Evolutionary conservation across 768 basidiomycete species (phyloP).

Genomic region (Trametes elegans): DNA sequence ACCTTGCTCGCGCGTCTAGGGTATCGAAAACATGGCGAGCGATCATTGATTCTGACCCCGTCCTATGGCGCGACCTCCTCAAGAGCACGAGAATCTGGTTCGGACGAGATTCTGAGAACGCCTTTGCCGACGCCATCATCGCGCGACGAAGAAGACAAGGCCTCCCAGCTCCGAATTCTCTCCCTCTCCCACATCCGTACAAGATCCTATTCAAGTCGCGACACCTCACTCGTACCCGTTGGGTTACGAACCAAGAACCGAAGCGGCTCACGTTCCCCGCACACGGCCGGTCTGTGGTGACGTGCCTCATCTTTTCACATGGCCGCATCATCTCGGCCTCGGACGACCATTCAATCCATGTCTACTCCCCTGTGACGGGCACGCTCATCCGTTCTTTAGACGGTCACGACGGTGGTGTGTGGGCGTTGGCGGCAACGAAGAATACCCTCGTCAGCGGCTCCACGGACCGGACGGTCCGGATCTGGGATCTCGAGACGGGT

Average conservation of each 20-base stretch:
- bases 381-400: conserved; percentile 69
- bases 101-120: conserved; percentile 78
- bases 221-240: conserved; percentile 73
- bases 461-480: conserved; percentile 89
- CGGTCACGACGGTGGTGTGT: conserved; percentile 95
- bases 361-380: conserved; percentile 88
- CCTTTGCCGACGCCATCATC: conserved; percentile 72
- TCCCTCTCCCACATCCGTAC: conserved; percentile 81
- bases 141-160: conserved; percentile 51
- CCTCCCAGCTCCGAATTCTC: conserved; percentile 41
- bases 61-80: conserved; percentile 86
- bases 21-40: conserved; percentile 90
- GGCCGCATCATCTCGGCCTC: conserved; percentile 96
- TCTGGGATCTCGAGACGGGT: conserved; percentile 83
- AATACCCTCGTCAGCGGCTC: conserved; percentile 88
- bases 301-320: conserved; percentile 91
- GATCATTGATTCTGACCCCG: conserved; percentile 87
- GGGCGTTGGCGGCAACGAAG: conserved; percentile 91
- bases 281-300: conserved; percentile 89
- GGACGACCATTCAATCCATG: conserved; percentile 95
- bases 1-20: conserved; percentile 82
- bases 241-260: conserved; percentile 72
- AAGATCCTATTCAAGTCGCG: conserved; percentile 94
- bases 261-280: conserved; percentile 83
- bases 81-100: conserved; percentile 87